A percentile compares a stretch with the other conserved stretches of the same genome.
These are phyloP conservation scores for Spathaspora boniae DNA, from an alignment of 805 yeast genomes.

Conservation along the genomic window DNA sequence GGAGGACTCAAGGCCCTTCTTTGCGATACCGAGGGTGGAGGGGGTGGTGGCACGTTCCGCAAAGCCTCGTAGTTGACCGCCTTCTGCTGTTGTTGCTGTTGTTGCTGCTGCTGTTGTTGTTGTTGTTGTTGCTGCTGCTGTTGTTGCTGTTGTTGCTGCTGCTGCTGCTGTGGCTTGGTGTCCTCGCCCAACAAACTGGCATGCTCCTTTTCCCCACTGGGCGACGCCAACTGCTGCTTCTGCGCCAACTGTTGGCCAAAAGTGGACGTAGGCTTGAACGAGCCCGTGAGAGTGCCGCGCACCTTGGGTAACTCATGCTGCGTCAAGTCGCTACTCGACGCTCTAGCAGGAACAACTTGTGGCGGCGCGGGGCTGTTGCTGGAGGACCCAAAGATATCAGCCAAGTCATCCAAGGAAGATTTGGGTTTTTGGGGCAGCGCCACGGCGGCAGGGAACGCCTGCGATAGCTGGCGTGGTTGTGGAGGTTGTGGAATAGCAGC, in stretches of 20 bases:
- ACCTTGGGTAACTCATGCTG: conserved; percentile 29
- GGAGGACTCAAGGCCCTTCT: conserved; percentile 5
- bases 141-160: conserved; percentile 22
- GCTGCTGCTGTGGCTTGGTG: conserved; percentile 11
- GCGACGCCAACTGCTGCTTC: conserved; percentile 16
- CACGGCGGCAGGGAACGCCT: conserved; percentile 2
- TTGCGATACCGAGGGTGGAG: conserved; percentile 18
- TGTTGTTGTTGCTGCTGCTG: conserved; percentile 8
- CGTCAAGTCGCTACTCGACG: conserved; percentile 34
- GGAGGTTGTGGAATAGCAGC: conserved; percentile 4
- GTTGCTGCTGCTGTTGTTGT: conserved; percentile 31
- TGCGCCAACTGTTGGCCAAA: conserved; percentile 74
- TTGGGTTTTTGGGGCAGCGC: conserved; percentile 27
- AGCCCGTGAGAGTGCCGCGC: conserved; percentile 29
- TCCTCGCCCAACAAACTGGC: conserved; percentile 36
- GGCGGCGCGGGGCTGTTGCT: conserved; percentile 17
- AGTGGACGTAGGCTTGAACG: conserved; percentile 77
- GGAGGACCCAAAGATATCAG: conserved; percentile 43
- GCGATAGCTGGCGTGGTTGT: too few species aligned
- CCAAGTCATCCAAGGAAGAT: conserved; percentile 63
- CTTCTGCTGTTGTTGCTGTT: conserved; percentile 20
- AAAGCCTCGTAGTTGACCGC: conserved; percentile 49
- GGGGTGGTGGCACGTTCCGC: conserved; percentile 46
- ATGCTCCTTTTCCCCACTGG: conserved; percentile 16
- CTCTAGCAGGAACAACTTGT: conserved; percentile 16